Base-by-base conservation (phyloP, 2,329 filamentous ascomycete genomes). In the Geosmithia putterillii region DNA sequence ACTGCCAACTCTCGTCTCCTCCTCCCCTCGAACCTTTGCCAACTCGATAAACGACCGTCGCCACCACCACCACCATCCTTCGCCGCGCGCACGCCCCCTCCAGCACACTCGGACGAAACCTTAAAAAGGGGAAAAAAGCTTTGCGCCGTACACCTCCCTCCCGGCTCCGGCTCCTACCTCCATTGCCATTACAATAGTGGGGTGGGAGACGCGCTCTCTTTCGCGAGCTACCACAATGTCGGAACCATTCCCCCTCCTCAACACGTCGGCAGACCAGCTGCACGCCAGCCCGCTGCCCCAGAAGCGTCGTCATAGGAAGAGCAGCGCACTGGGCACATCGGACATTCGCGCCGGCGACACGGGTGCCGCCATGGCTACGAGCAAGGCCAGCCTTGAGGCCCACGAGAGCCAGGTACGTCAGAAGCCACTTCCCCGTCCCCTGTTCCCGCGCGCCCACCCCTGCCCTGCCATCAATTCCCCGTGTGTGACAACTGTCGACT, bases 271-370 rank as follows among this genome's bases (percentile, higher is more conserved):
- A 48, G 69, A 74, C 49, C 69, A 72, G 52, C 57, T 70, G 50
- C 64, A 65, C 53, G 58, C 63, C 46, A 56, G 54, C 50, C 60
- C 57, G 46, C 53, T 54, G 40, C 68, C 69, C 50, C 66, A 71
- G 45, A 66, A 71, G 50, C 68, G 74, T 48, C 44, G 45, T 18
- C 44, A 20, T n/a, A 42, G 46, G 38, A 76, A 76, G 64, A 75
- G 72, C 47, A 76, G 72, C 58, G 67, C 64, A 28, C 60, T 76
- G 36, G 71, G 71, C 48, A 38, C 40, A 21, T 25, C 20, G n/a
- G 71, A 75, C 43, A 66, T 76, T 47, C 68, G 66, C 41, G 67
- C 69, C 38, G 73, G 73, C 48, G 73, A 76, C 51, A 76, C 71
- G 20, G 72, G 72, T 47, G 70, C 69, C 34, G 70, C 71, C 42